Conservation (phyloP, 2,329 filamentous ascomycete genomes). For the Colletotrichum eremochloae region DNA sequence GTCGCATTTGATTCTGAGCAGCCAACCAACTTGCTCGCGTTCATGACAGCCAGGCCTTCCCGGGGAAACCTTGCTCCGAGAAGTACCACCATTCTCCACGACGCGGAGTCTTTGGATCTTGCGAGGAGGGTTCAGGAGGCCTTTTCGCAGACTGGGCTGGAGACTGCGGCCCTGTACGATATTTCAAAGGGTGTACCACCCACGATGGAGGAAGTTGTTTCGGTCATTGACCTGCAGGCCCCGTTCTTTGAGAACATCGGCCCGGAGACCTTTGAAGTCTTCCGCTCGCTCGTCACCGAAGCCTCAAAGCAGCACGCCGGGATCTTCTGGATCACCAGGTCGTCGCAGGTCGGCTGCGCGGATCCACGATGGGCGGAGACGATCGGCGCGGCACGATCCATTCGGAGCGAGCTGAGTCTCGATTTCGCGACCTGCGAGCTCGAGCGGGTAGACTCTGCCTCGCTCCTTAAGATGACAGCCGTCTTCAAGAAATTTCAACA, state of each 20-base stretch:
- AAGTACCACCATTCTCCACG: conserved; percentile 13
- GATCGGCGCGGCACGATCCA: conserved; percentile 43
- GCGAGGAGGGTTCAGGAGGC: background rate
- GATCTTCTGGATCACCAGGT: conserved; percentile 46
- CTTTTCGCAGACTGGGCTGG: background rate
- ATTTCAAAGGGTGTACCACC: background rate
- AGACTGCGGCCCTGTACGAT: conserved; percentile 1
- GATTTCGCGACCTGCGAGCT: conserved; percentile 33
- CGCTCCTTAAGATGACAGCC: background rate
- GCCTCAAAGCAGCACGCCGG: conserved; percentile 19
- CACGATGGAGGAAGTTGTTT: conserved; percentile 25
- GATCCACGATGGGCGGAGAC: conserved; percentile 44
- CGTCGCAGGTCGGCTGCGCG: conserved; percentile 42
- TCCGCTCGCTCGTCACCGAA: conserved; percentile 38
- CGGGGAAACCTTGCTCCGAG: background rate
- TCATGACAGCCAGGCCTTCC: conserved; percentile 12
- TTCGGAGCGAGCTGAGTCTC: conserved; percentile 43
- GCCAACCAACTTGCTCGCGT: conserved; percentile 38
- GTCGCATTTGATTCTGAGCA: conserved; percentile 43
- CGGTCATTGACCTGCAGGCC: conserved; percentile 41
- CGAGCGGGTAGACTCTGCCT: background rate
- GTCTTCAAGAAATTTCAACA: conserved; percentile 12
- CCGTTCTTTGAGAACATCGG: conserved; percentile 42
- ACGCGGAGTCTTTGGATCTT: background rate
- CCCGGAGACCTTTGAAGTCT: conserved; percentile 22